These are phyloP conservation scores for Gloeopeniophorella convolvens DNA, from an alignment of 768 basidiomycete genomes.

Conservation along the genomic window DNA sequence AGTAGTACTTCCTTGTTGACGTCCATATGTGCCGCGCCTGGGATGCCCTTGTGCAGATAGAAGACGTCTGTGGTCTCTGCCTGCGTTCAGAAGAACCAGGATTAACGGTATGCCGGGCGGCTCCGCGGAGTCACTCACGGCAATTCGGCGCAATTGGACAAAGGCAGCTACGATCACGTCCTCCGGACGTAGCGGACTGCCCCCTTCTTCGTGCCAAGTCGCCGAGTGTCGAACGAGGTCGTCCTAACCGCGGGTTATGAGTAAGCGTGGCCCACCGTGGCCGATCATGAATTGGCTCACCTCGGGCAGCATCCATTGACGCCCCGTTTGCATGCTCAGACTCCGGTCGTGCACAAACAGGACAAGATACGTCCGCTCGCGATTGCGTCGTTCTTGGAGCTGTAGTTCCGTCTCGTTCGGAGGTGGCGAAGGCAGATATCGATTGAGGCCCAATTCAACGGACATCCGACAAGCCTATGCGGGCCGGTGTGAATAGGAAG, in stretches of 20 bases:
- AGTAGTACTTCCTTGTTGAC: slow-evolving; percentile 70
- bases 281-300: slow-evolving; percentile 21
- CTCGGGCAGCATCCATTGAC: slow-evolving; percentile 86
- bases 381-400: slow-evolving; percentile 68
- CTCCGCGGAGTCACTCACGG: slow-evolving; percentile 40
- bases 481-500: neutral
- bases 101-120: neutral
- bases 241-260: slow-evolving; percentile 36
- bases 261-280: neutral
- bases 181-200: slow-evolving; percentile 53
- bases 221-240: slow-evolving; percentile 64
- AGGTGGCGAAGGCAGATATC: slow-evolving; percentile 50
- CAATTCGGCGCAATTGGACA: slow-evolving; percentile 69
- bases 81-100: slow-evolving; percentile 29
- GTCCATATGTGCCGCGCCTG: slow-evolving; percentile 45
- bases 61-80: slow-evolving; percentile 77
- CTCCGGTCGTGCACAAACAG: slow-evolving; percentile 83
- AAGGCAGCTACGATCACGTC: slow-evolving; percentile 78
- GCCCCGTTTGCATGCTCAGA: slow-evolving; percentile 79
- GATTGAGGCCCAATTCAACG: slow-evolving; percentile 75
- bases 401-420: slow-evolving; percentile 58
- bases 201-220: slow-evolving; percentile 64
- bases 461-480: slow-evolving; percentile 80
- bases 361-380: slow-evolving; percentile 82
- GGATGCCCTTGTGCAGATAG: slow-evolving; percentile 43